Base-by-base conservation (phyloP, 352 stramenopile genomes). In the Globisporangium carolinianum region DNA sequence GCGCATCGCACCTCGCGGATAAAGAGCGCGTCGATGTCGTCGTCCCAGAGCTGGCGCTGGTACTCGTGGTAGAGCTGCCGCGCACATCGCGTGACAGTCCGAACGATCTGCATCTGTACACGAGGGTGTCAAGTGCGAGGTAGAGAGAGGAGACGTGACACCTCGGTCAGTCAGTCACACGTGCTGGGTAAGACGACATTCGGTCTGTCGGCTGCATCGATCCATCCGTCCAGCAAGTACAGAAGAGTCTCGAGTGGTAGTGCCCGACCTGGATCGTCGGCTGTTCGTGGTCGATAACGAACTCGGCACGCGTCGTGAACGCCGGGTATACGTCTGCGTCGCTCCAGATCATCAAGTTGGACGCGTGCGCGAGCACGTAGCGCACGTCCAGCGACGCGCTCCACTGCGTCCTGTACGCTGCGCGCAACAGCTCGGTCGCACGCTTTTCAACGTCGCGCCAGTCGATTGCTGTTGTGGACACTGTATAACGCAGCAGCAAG, bases 271-370 rank as follows among this genome's bases (percentile, higher is more conserved):
- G 67, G 12, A 89, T 52, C 9, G 81, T 88, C 3, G 81, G 75
- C n/a, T 81, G 60, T 6, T 77, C 68, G 48, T 91, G 76, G 41
- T 88, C 62, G 11, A 89, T 79, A 12, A 67, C 71, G 39, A 91
- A 87, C 38, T 76, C 65, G 2, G 47, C 41, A 17, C 73, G 66
- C 0, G 72, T 83, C 17, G 77, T 83, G 55, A 91, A 91, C 47
- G 66, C 55, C 6, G 77, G 68, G 48, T 94, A 94, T 36, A 91
- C 63, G 43, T 94, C 83, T 15, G 61, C 62, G 54, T 94, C 83
- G 58, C 76, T 83, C 76, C 79, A 91, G 58, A 94, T 76, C 83
- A 94, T 94, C 12, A 91, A 53, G 48, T 92, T 89, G n/a, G 79
- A 81, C 32, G 74, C 63, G 37, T 83, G 75, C 1, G 81, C 77